Evolutionary conservation across 495 filamentous ascomycete species (phyloP).

Genomic region (Penicillium herquei): DNA sequence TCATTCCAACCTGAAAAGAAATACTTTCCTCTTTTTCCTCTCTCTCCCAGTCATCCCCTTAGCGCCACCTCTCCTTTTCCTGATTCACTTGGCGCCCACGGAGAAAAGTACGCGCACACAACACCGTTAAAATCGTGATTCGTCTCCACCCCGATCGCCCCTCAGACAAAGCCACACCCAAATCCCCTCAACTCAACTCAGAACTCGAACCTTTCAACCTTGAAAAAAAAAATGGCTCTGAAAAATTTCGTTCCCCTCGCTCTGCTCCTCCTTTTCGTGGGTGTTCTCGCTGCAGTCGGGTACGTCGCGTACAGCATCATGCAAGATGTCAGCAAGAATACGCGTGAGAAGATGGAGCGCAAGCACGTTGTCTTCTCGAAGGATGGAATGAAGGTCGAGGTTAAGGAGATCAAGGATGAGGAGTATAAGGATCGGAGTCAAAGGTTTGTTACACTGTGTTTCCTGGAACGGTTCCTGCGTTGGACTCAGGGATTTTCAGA

Average conservation of each 20-base stretch:
- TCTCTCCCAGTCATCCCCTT: no score
- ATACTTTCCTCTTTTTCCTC: no score
- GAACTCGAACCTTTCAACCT: neutral
- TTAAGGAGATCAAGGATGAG: conserved; percentile 74
- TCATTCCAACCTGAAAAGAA: no score
- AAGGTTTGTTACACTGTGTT: conserved; percentile 43
- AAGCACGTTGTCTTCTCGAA: conserved; percentile 79
- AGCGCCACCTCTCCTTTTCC: no score
- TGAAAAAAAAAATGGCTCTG: conserved; percentile 17
- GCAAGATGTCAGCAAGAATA: conserved; percentile 65
- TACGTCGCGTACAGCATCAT: conserved; percentile 73
- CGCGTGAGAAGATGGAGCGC: conserved; percentile 73
- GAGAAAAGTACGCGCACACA: neutral
- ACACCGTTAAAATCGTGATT: neutral
- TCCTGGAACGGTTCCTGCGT: neutral
- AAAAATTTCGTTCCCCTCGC: conserved; percentile 67
- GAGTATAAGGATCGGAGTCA: conserved; percentile 80
- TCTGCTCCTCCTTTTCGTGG: conserved; percentile 66
- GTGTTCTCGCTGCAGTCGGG: conserved; percentile 59
- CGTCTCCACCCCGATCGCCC: conserved; percentile 1
- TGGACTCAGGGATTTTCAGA: neutral
- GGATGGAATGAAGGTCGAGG: conserved; percentile 79
- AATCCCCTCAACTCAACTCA: neutral
- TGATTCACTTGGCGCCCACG: neutral
- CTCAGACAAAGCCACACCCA: neutral